phyloP scores from a whole-genome alignment of 345 rosid species.

The Moricandia moricandioides region DNA sequence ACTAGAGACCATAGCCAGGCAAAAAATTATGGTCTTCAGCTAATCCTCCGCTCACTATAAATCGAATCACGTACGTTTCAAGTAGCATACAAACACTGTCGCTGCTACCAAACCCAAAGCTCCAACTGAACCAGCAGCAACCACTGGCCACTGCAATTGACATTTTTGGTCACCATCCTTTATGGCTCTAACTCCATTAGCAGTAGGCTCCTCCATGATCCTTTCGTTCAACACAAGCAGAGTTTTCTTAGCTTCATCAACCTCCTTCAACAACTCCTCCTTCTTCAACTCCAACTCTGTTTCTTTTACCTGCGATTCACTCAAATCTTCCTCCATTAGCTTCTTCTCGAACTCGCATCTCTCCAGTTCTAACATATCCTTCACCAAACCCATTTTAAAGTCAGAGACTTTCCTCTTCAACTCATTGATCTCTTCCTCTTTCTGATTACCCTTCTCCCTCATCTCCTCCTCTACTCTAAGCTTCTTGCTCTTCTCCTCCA shows the following conservation, averaged over 20 bases:
- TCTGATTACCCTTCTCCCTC: conserved; percentile 46
- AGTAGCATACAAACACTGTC: conserved; percentile 42
- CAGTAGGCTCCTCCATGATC: conserved; percentile 3
- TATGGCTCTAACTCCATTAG: conserved; percentile 29
- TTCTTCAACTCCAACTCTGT: conserved; percentile 35
- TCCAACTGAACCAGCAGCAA: conserved; percentile 48
- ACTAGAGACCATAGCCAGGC: not conserved
- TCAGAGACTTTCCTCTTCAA: conserved; percentile 42
- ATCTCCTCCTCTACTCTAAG: conserved; percentile 54
- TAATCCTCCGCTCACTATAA: not conserved
- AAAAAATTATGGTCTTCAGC: not conserved
- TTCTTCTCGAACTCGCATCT: conserved; percentile 39
- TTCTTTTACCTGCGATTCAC: conserved; percentile 28
- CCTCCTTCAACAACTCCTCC: conserved; percentile 41
- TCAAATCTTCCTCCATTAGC: conserved; percentile 29
- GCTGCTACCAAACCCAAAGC: conserved; percentile 42
- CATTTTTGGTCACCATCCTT: conserved; percentile 6
- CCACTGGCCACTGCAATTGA: conserved; percentile 43
- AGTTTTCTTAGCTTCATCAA: conserved; percentile 37
- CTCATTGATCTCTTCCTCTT: conserved; percentile 41
- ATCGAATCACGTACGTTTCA: conserved; percentile 30
- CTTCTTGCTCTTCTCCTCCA: conserved; percentile 54
- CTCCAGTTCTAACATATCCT: conserved; percentile 33
- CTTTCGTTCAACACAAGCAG: conserved; percentile 43
- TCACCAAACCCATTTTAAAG: conserved; percentile 37